These are phyloP conservation scores for Oidiodendron maius DNA, from an alignment of 495 filamentous ascomycete species.

Conservation along the genomic window DNA sequence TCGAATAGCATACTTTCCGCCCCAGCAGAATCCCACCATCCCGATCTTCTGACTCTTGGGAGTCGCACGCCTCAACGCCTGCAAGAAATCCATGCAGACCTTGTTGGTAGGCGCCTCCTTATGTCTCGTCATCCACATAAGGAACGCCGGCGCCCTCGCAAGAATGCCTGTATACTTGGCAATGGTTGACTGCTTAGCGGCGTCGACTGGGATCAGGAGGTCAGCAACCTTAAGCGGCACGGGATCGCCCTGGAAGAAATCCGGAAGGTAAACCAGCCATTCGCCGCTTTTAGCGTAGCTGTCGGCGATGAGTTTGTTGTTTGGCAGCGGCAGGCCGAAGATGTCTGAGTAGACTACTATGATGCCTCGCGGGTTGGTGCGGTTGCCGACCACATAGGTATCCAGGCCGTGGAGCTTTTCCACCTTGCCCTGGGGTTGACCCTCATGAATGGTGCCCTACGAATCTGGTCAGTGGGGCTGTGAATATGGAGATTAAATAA, in stretches of 20 bases:
- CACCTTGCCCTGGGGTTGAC: slow-evolving; percentile 24
- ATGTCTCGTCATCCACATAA: slow-evolving; percentile 33
- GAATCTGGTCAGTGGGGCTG: not conserved
- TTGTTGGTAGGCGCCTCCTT: slow-evolving; percentile 28
- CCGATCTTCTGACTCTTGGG: slow-evolving; percentile 29
- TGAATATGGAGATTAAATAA: not conserved
- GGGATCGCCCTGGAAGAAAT: slow-evolving; percentile 54
- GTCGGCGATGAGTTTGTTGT: slow-evolving; percentile 48
- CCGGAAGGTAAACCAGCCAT: slow-evolving; percentile 47
- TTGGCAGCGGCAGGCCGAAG: slow-evolving; percentile 52
- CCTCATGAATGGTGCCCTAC: slow-evolving; percentile 34
- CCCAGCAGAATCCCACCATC: slow-evolving; percentile 56
- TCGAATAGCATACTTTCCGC: slow-evolving; percentile 42
- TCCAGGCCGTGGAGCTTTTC: slow-evolving; percentile 38
- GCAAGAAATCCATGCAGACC: slow-evolving; percentile 40
- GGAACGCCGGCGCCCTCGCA: slow-evolving; percentile 20
- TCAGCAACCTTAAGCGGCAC: slow-evolving; percentile 28
- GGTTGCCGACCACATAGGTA: slow-evolving; percentile 41
- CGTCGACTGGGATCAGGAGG: slow-evolving; percentile 33
- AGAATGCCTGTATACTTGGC: slow-evolving; percentile 31
- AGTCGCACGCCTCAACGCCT: slow-evolving; percentile 26
- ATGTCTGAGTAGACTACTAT: slow-evolving; percentile 51
- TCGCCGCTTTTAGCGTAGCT: slow-evolving; percentile 41
- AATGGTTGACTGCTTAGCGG: slow-evolving; percentile 31
- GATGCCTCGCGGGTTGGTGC: slow-evolving; percentile 30